Conservation (phyloP, 2,329 filamentous ascomycete species). For the Aspergillus sojae region DNA sequence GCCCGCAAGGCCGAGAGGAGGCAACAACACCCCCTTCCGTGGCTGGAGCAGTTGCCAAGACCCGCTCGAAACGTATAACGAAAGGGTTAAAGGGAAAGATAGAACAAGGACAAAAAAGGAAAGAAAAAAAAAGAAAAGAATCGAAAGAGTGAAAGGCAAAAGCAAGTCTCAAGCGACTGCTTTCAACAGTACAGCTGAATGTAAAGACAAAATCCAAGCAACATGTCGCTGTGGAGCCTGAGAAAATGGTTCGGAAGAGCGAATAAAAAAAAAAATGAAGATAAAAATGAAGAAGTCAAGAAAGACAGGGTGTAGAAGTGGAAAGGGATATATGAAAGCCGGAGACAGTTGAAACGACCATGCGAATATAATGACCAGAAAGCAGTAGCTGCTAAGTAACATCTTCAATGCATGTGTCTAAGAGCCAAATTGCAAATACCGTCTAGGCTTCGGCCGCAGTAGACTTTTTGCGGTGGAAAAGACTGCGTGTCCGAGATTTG, state of each 20-base stretch:
- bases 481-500: conserved; percentile 74
- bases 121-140: conserved; percentile 3
- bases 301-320: not conserved
- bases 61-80: conserved; percentile 18
- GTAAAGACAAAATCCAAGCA: conserved; percentile 3
- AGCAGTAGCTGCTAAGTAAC: not conserved
- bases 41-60: conserved; percentile 14
- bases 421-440: not conserved
- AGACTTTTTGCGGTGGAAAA: conserved; percentile 67
- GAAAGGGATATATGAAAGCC: not conserved
- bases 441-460: conserved; percentile 28
- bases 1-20: conserved; percentile 17
- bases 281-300: not conserved
- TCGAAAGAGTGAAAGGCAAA: conserved; percentile 11
- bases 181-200: not conserved
- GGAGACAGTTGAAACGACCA: not conserved
- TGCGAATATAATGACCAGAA: not conserved
- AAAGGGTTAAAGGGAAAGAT: not conserved
- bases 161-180: not conserved
- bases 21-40: conserved; percentile 1
- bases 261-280: not conserved
- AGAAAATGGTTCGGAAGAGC: not conserved
- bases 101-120: not conserved
- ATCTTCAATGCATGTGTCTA: not conserved
- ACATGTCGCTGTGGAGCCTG: not conserved